Evolutionary conservation across 306 rosid genomes (phyloP), one percentile per base, ranked within the genome.

Genomic region (Lagenaria siceraria): DNA sequence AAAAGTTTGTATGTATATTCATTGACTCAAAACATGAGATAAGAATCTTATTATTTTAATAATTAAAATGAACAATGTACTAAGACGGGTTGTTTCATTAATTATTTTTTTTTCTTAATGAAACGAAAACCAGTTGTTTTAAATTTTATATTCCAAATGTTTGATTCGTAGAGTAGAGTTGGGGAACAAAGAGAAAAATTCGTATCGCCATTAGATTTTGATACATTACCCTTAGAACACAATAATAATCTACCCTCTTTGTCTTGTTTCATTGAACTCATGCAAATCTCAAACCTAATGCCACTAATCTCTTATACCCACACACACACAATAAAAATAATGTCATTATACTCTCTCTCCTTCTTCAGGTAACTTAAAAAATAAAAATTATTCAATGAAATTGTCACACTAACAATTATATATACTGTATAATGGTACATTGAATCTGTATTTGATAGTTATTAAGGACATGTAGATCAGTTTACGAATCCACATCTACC

Each of bases 161-260:
- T 43, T 70, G 76, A 48, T 70, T 68, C 53, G 22, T 46, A 48
- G 33, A 22, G 10, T 22, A 38, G 9, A 40, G 19, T 40, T 40
- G 7, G 53, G 74, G 74, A 68, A 64, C 71, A 35, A 64, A 64
- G 0, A 36, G 29, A n/a, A 19, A 15, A 19, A 42, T 69, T 42
- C 75, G 75, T 46, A 70, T 70, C 76, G 0, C 24, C 56, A 6
- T 70, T 70, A 38, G 76, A 70, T 70, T 48, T 12, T 46, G 76
- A 70, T 70, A 24, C 76, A 70, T 70, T 70, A 70, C 76, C 76
- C 76, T 70, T 70, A 25, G 76, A 25, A 46, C 76, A 43, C 22
- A 46, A 70, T 24, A 1, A 60, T 58, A 43, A 43, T 11, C 5
- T 68, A 64, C 35, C 38, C 56, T 43, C 52, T 2, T 68, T 46